Percentiles rank a stretch among this genome's conserved stretches.
These are phyloP conservation scores for Clarireedia monteithiana DNA, from an alignment of 2,329 filamentous ascomycete genomes.

Conservation along the genomic window DNA sequence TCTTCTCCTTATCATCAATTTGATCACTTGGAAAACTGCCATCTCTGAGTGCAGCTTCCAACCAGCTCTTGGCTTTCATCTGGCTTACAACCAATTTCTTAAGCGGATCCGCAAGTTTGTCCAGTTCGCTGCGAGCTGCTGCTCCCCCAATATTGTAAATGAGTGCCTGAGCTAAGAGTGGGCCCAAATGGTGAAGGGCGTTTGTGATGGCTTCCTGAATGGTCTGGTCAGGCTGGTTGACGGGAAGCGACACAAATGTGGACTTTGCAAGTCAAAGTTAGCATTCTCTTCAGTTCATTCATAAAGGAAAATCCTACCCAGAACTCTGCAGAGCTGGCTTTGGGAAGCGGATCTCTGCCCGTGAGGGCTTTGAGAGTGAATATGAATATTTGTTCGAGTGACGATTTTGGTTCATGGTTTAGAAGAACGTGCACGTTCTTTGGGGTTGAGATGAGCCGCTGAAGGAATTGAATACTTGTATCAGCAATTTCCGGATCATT, in stretches of 20 bases:
- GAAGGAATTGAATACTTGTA: constrained; percentile 64
- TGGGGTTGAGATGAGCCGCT: constrained; percentile 45
- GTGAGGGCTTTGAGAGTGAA: constrained; percentile 65
- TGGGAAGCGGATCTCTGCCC: constrained; percentile 66
- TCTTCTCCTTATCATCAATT: constrained; percentile 51
- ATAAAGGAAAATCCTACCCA: constrained; percentile 46
- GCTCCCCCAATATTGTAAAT: constrained; percentile 60
- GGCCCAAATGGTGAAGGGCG: constrained; percentile 53
- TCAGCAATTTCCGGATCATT: constrained; percentile 66
- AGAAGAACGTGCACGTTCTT: constrained; percentile 56
- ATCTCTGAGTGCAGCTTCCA: constrained; percentile 48
- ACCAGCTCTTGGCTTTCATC: constrained; percentile 50
- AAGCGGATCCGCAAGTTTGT: constrained; percentile 61
- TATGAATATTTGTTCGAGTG: constrained; percentile 59
- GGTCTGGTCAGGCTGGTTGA: not conserved
- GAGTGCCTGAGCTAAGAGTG: constrained; percentile 50
- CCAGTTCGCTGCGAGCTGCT: constrained; percentile 63
- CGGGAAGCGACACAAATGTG: constrained; percentile 36
- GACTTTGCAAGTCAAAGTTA: constrained; percentile 32
- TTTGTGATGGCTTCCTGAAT: constrained; percentile 32
- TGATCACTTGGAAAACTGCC: constrained; percentile 48
- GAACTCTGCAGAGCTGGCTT: constrained; percentile 64
- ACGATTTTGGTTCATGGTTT: constrained; percentile 44
- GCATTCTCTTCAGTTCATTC: not conserved
- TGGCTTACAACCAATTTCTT: constrained; percentile 58